Evolutionary conservation across 177 flowering plant genomes (phyloP).

Genomic region (Tripterygium wilfordii): DNA sequence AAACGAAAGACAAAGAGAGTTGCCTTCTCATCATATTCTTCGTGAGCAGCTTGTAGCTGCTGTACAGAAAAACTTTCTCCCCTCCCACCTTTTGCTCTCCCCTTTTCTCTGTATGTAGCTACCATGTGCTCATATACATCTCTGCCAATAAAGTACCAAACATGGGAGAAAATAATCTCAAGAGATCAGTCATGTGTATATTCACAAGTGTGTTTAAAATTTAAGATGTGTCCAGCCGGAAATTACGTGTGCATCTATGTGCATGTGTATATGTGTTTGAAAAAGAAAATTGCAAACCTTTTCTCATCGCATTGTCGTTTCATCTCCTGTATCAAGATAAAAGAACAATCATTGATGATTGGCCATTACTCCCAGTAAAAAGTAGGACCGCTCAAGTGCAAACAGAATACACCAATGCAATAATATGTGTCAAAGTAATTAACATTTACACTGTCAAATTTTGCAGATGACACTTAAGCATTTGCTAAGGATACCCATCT

Average conservation of each 20-base stretch:
- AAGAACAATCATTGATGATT: conserved; percentile 1
- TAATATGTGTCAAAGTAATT: no score
- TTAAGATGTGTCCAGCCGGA: no score
- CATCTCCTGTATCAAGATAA: conserved; percentile 68
- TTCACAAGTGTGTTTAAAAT: neutral
- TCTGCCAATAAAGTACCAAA: conserved; percentile 31
- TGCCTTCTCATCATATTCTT: conserved; percentile 81
- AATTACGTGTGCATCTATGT: no score
- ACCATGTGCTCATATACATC: conserved; percentile 49
- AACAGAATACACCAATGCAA: no score
- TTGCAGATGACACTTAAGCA: no score
- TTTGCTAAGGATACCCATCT: no score
- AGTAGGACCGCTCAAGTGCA: neutral
- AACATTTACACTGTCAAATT: no score
- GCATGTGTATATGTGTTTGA: neutral
- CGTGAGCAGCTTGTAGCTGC: conserved; percentile 61
- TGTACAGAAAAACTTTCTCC: conserved; percentile 50
- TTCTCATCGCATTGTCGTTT: conserved; percentile 89
- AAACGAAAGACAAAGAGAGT: conserved; percentile 78
- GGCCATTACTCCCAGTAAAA: neutral
- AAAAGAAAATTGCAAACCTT: conserved; percentile 41
- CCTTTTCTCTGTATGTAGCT: conserved; percentile 50
- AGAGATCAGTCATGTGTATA: neutral
- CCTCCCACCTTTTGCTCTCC: conserved; percentile 50
- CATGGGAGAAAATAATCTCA: conserved; percentile 9